These are phyloP conservation scores for Fusarium tuaranense DNA, from an alignment of 2,329 filamentous ascomycete genomes.

Conservation along the genomic window DNA sequence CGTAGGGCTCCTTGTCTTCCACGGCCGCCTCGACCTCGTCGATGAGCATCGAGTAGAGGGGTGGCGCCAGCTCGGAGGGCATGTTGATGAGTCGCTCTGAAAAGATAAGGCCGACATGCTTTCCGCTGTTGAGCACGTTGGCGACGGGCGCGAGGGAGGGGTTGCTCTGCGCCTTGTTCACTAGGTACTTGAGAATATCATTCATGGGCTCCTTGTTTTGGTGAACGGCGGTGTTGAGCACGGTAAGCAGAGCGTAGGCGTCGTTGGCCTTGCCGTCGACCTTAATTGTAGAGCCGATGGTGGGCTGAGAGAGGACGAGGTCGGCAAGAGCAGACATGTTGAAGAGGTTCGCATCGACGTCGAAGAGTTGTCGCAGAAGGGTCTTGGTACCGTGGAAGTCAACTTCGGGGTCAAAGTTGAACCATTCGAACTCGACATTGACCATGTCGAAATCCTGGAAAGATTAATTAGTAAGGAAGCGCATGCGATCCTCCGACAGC, in stretches of 20 bases:
- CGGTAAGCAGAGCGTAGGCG: constrained; percentile 91
- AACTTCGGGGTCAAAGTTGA: constrained; percentile 88
- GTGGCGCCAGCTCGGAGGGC: constrained; percentile 90
- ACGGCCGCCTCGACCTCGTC: constrained; percentile 92
- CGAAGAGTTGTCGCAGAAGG: constrained; percentile 90
- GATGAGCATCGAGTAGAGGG: constrained; percentile 93
- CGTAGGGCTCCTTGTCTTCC: constrained; percentile 90
- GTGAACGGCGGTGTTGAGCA: constrained; percentile 85
- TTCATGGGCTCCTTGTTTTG: constrained; percentile 79
- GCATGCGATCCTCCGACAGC: constrained; percentile 20
- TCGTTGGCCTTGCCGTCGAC: constrained; percentile 95
- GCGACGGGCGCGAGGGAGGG: constrained; percentile 67
- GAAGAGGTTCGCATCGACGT: constrained; percentile 86
- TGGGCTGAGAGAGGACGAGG: constrained; percentile 86
- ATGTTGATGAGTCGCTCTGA: constrained; percentile 96
- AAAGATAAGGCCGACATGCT: constrained; percentile 85
- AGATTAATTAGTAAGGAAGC: constrained; percentile 17
- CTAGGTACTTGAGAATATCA: constrained; percentile 78
- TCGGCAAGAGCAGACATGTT: constrained; percentile 89
- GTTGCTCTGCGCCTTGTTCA: constrained; percentile 64
- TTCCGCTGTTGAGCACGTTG: constrained; percentile 63
- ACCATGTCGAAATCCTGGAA: constrained; percentile 91
- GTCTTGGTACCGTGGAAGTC: constrained; percentile 97
- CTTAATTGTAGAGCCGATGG: constrained; percentile 94
- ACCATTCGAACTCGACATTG: constrained; percentile 98